Base-by-base conservation (phyloP, 768 basidiomycete species). In the Roridomyces roridus region DNA sequence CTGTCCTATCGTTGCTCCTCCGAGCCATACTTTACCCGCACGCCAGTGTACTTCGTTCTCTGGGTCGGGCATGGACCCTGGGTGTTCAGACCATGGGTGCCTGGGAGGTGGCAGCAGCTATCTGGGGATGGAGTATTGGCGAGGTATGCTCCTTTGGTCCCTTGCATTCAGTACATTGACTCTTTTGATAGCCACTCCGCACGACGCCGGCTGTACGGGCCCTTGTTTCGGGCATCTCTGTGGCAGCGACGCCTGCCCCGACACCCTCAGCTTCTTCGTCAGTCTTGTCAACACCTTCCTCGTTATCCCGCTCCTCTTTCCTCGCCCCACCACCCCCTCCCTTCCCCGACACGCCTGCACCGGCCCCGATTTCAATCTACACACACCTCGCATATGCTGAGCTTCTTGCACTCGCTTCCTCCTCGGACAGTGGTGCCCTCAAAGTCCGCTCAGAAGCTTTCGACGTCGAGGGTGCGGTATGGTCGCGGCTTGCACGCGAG, bases 351-450 rank as follows among this genome's bases (percentile, higher is more conserved):
- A 84, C 87, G 5, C 89, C 88, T 4, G 72, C 83, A 31, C 77
- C 84, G 1, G 86, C 85, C 11, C 55, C 69, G 4, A 81, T 87
- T 53, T 48, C 67, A 21, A 66, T 79, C 24, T 88, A 84, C 70
- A 80, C 81, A 37, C 81, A 87, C 66, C 84, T 87, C 58, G 89
- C 91, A 0, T 90, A 85, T 63, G 72, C 79, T 0, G 91, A 92
- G 58, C 76, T 94, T 36, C 70, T 70, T 10, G 74, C 76, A 4
- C 64, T 90, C 11, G 78, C 86, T 0, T 67, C 71, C n/a, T 1
- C 43, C 25, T 80, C 80, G 20, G 69, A 70, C 3, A 6, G 26
- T 0, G 34, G 5, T 21, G 62, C 73, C 2, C 79, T 79, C 0
- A 67, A 72, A 11, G 67, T 78, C 0, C 48, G 56, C 15, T 25